Evolutionary conservation across 1,284 basidiomycete genomes (phyloP).

Genomic region (Fomitiporia mediterranea): DNA sequence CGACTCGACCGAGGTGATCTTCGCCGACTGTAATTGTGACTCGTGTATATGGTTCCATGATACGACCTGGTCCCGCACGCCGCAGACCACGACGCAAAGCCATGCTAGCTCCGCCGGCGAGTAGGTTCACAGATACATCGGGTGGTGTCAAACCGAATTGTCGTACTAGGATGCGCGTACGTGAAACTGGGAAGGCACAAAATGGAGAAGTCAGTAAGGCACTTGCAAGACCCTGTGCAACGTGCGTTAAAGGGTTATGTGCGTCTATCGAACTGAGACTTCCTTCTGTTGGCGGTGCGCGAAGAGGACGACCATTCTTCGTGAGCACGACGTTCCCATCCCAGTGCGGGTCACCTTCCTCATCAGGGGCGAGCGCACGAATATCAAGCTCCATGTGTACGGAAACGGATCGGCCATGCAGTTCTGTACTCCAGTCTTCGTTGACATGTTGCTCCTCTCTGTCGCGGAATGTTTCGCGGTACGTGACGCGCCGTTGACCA

Average conservation of each 20-base stretch:
- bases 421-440: conserved; percentile 58
- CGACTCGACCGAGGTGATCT: conserved; percentile 63
- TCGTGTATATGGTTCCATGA: conserved; percentile 71
- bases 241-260: conserved; percentile 41
- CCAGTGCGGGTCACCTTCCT: conserved; percentile 63
- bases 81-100: conserved; percentile 57
- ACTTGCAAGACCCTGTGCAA: conserved; percentile 64
- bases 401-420: conserved; percentile 45
- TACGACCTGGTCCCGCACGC: conserved; percentile 56
- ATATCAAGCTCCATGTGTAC: conserved; percentile 51
- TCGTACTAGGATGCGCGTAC: conserved; percentile 52
- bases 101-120: conserved; percentile 60
- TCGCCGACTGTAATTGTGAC: conserved; percentile 64
- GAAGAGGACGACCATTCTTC: conserved; percentile 45
- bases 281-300: conserved; percentile 39
- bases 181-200: conserved; percentile 63
- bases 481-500: conserved; percentile 74
- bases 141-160: conserved; percentile 36
- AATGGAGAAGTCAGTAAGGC: conserved; percentile 72
- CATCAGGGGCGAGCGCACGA: conserved; percentile 46
- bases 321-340: conserved; percentile 69
- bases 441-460: conserved; percentile 26
- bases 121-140: conserved; percentile 43
- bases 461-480: conserved; percentile 64
- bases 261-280: conserved; percentile 35